Evolutionary conservation across 2,329 filamentous ascomycete genomes (phyloP), one percentile per base, ranked within the genome.

Genomic region (Colletotrichum incanum): DNA sequence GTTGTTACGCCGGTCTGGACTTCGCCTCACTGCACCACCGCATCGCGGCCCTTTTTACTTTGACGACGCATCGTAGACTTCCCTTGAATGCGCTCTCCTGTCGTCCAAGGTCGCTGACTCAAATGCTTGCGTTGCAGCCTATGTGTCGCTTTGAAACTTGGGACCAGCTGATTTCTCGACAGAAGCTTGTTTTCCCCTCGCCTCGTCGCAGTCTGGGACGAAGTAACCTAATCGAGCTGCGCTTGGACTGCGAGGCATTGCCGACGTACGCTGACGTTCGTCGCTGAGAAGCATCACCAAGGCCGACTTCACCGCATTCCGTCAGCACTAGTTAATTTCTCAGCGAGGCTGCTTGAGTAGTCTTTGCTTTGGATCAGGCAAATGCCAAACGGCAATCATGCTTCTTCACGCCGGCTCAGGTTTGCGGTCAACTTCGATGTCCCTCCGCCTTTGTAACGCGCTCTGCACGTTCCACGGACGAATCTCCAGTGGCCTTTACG

Each of bases 151-250:
- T 34, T 58, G 65, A 68, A 63, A 71, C 65, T 62, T 41, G 50
- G 52, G 49, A 68, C 45, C 58, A 54, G 50, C 69, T 59, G 58
- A 37, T 12, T 68, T 61, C 50, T 68, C 34, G 58, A 63, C 69
- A 67, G 55, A 28, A 71, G 55, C 49, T 71, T 62, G 64, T 56
- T 49, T 67, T 26, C 49, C 60, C 26, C 23, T 59, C 61, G 41
- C 26, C n/a, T 52, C 47, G 34, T 26, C 18, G n/a, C 54, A 37
- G 18, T 39, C 41, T 60, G 39, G 41, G 18, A 34, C n/a, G 37
- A 58, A 5, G 14, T 1, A 20, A 23, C n/a, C 45, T 28, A 9
- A 2, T 37, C 26, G 5, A 47, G 28, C 58, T 12, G n/a, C 45
- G 54, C 54, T 59, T 54, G 26, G 43, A 18, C 20, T 43, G 41